These are phyloP conservation scores for Quercus mongolica DNA, from an alignment of 306 rosid species.

Conservation along the genomic window DNA sequence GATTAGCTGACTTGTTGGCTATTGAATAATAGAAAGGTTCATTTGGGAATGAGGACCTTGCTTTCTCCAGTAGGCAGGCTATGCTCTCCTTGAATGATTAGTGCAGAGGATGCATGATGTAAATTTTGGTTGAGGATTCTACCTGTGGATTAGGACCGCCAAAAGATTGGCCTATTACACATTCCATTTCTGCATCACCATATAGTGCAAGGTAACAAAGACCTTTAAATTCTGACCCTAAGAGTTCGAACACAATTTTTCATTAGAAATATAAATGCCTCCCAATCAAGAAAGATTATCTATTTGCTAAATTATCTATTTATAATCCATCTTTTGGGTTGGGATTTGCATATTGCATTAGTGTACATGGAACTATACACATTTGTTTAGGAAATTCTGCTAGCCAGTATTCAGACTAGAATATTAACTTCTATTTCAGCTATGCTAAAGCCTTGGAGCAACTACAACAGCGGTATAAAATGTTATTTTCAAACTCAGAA, in stretches of 20 bases:
- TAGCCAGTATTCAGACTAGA: neutral
- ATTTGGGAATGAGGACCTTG: neutral
- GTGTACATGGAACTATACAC: neutral
- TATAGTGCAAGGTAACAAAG: neutral
- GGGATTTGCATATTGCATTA: neutral
- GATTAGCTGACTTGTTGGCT: neutral
- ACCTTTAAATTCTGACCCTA: neutral
- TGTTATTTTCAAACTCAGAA: neutral
- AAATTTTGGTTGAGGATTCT: too few species aligned
- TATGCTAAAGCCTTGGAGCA: neutral
- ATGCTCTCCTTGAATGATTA: neutral
- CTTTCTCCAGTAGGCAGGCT: neutral
- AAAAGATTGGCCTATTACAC: too few species aligned
- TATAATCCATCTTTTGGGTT: neutral
- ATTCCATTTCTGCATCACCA: too few species aligned
- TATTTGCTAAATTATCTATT: neutral
- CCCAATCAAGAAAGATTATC: neutral
- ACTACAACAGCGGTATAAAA: neutral
- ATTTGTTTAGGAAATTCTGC: neutral
- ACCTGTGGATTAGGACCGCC: too few species aligned
- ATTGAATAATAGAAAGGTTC: neutral
- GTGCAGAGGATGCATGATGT: neutral
- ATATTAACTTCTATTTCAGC: neutral
- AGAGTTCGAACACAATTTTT: neutral
- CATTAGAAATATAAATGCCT: too few species aligned